These are phyloP conservation scores for Chrysophaeum taylorii DNA, from an alignment of 352 stramenopile species.

Conservation along the genomic window DNA sequence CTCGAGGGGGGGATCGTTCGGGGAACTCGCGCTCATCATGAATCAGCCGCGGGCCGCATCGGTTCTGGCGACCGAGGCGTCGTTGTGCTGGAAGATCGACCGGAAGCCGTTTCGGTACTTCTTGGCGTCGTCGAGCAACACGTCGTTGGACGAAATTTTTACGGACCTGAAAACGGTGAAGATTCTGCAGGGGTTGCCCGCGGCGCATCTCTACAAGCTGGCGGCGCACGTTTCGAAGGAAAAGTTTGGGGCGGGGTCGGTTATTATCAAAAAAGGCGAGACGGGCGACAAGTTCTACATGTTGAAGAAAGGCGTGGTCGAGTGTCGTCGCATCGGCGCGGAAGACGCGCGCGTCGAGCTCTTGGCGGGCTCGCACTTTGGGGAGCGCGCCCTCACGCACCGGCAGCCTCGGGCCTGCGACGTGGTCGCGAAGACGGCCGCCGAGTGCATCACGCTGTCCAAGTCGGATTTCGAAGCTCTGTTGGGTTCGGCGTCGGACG, in stretches of 20 bases:
- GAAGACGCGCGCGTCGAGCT: constrained; percentile 48
- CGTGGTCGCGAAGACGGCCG: constrained; percentile 63
- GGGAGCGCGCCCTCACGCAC: constrained; percentile 79
- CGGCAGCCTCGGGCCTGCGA: constrained; percentile 71
- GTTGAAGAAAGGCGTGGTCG: constrained; percentile 72
- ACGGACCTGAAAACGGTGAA: constrained; percentile 15
- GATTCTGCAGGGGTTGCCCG: not conserved
- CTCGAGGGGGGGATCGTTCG: constrained; percentile 62
- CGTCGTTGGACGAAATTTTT: constrained; percentile 32
- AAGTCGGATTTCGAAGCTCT: constrained; percentile 58
- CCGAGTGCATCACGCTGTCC: constrained; percentile 57
- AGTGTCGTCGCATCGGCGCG: constrained; percentile 42
- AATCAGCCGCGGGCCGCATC: constrained; percentile 67
- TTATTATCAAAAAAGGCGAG: constrained; percentile 84
- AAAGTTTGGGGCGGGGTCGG: constrained; percentile 70
- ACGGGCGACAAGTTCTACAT: constrained; percentile 93
- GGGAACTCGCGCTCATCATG: constrained; percentile 59
- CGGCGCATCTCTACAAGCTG: constrained; percentile 39
- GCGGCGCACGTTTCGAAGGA: too few relatives aligned
- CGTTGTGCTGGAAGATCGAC: constrained; percentile 78
- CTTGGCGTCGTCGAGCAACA: constrained; percentile 67
- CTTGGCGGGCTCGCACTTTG: constrained; percentile 81
- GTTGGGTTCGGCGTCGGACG: too few relatives aligned
- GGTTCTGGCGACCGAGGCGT: constrained; percentile 51
- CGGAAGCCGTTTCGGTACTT: constrained; percentile 79